phyloP scores from a whole-genome alignment of 805 yeast genomes.

The Candida patagonica region DNA sequence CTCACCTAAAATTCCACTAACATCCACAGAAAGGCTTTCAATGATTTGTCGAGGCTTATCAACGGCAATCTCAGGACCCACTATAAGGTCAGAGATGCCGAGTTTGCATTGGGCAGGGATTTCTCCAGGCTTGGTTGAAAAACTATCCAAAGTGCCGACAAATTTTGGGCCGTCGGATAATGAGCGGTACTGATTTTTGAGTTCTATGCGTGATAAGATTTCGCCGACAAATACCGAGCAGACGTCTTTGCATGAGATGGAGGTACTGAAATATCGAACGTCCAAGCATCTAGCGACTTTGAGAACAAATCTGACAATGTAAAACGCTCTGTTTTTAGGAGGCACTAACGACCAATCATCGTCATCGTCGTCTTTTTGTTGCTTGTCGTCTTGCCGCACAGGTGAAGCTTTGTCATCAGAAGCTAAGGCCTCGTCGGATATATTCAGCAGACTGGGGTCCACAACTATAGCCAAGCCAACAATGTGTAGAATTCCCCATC shows the following conservation, averaged over 20 bases:
- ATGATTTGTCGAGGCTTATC: conserved; percentile 26
- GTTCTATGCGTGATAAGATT: conserved; percentile 22
- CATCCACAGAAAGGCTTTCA: conserved; percentile 23
- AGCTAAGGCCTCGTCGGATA: background rate
- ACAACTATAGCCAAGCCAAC: conserved; percentile 25
- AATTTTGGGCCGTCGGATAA: conserved; percentile 17
- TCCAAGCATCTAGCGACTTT: conserved; percentile 21
- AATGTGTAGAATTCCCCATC: conserved; percentile 29
- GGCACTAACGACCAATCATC: conserved; percentile 19
- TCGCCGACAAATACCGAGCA: conserved; percentile 23
- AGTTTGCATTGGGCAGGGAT: conserved; percentile 23
- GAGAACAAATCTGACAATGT: conserved; percentile 15
- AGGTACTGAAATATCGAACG: conserved; percentile 18
- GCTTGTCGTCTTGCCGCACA: background rate
- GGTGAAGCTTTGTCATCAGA: background rate
- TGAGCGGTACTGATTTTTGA: conserved; percentile 18
- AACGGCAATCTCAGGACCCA: conserved; percentile 21
- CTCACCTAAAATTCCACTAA: conserved; percentile 25
- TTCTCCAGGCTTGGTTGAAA: conserved; percentile 21
- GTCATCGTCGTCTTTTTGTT: conserved; percentile 6
- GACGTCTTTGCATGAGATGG: conserved; percentile 21
- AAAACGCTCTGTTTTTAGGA: conserved; percentile 16
- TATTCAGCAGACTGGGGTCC: conserved; percentile 18
- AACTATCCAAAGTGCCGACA: conserved; percentile 29
- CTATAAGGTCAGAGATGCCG: conserved; percentile 22